Evolutionary conservation across 2,329 filamentous ascomycete genomes (phyloP).

Genomic region (Apiospora pterosperma): DNA sequence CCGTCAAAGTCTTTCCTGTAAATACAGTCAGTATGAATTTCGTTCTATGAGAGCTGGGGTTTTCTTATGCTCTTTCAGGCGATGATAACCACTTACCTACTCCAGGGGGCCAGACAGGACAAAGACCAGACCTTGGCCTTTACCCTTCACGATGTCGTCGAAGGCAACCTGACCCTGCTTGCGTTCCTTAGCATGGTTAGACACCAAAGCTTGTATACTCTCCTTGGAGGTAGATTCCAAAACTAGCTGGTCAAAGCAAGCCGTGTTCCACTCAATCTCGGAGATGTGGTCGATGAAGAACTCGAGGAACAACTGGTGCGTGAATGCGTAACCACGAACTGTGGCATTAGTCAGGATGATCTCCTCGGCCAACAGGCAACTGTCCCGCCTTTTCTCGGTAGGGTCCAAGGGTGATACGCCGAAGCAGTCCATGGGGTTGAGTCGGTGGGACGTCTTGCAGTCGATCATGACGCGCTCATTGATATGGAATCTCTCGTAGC

Average conservation of each 20-base stretch:
- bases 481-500: slow-evolving; percentile 22
- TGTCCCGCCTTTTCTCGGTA: slow-evolving; percentile 18
- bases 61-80: slow-evolving; percentile 14
- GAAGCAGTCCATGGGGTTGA: slow-evolving; percentile 20
- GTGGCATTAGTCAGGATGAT: slow-evolving; percentile 20
- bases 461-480: slow-evolving; percentile 33
- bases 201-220: slow-evolving; percentile 42
- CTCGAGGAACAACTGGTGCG: slow-evolving; percentile 27
- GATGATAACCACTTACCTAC: slow-evolving; percentile 19
- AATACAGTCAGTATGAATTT: not conserved
- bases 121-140: slow-evolving; percentile 36
- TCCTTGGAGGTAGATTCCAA: slow-evolving; percentile 47
- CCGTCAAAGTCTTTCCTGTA: slow-evolving; percentile 32
- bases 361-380: slow-evolving; percentile 24
- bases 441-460: slow-evolving; percentile 28
- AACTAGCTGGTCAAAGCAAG: slow-evolving; percentile 47
- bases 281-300: slow-evolving; percentile 37
- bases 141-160: slow-evolving; percentile 13
- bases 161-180: not conserved
- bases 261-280: slow-evolving; percentile 45
- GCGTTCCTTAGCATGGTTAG: not conserved
- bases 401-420: slow-evolving; percentile 12
- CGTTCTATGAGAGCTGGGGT: not conserved
- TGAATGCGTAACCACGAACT: slow-evolving; percentile 29
- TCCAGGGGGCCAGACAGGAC: slow-evolving; percentile 40